phyloP scores from a whole-genome alignment of 2,329 filamentous ascomycete species.

The Colletotrichum lentis region DNA sequence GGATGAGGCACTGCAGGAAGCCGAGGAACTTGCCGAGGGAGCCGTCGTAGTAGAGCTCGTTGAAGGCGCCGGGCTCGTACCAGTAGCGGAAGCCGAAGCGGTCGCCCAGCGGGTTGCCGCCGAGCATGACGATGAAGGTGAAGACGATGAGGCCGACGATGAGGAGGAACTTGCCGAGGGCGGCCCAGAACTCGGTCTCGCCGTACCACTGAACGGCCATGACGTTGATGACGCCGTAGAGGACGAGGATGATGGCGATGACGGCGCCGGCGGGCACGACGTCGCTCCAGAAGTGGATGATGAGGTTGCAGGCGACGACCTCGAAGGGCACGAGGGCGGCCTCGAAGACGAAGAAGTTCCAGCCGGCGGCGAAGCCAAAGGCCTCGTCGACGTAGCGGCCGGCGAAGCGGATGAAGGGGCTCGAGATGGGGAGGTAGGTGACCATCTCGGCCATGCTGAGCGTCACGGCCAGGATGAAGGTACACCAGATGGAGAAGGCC shows the following conservation, averaged over 20 bases:
- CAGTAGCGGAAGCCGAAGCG: conserved; percentile 76
- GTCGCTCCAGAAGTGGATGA: conserved; percentile 71
- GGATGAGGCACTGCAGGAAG: conserved; percentile 78
- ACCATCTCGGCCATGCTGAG: conserved; percentile 78
- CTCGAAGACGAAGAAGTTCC: conserved; percentile 78
- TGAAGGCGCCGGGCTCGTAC: conserved; percentile 74
- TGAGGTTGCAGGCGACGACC: conserved; percentile 69
- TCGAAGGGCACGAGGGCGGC: conserved; percentile 74
- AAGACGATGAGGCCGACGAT: conserved; percentile 76
- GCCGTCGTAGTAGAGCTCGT: conserved; percentile 69
- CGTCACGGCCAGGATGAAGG: conserved; percentile 67
- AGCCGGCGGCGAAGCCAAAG: conserved; percentile 76
- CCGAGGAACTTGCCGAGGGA: conserved; percentile 76
- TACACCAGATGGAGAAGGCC: conserved; percentile 69
- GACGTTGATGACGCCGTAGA: conserved; percentile 69
- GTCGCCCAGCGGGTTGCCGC: conserved; percentile 78
- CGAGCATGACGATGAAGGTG: conserved; percentile 84
- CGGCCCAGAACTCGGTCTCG: conserved; percentile 79
- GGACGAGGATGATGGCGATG: conserved; percentile 61
- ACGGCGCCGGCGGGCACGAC: conserved; percentile 66
- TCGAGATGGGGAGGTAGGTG: conserved; percentile 78
- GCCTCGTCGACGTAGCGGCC: conserved; percentile 79
- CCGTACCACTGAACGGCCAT: conserved; percentile 79
- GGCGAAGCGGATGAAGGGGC: conserved; percentile 80
- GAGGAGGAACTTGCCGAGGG: conserved; percentile 75